Evolutionary conservation across 768 basidiomycete species (phyloP), one percentile per base, ranked within the genome.

Genomic region (Tulasnella sp.): DNA sequence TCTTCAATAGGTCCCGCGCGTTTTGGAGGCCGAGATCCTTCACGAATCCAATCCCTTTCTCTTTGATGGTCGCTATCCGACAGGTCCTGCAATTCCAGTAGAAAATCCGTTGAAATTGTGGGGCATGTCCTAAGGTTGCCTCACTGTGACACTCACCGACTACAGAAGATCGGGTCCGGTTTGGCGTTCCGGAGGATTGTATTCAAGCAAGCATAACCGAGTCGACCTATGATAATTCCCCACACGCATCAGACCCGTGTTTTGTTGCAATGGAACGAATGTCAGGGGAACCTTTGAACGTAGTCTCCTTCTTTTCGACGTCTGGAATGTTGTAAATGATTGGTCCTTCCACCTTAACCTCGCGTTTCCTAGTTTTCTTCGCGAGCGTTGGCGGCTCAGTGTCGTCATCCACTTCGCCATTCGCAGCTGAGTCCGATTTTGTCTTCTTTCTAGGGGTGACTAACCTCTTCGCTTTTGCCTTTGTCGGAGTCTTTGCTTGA

Each of bases 171-270:
- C 0, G 81, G 75, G 19, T 72, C 70, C 3, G 90, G 88, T 64
- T 84, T 88, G 61, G 73, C 76, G 29, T 75, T 81, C 45, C 92
- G 78, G 11, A 95, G 71, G 15, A 96, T 75, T 0, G 92, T 93
- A 66, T 93, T 93, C 51, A 93, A 69, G 67, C 90, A 93, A 2
- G 90, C 90, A 68, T 92, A 86, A 1, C 83, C 83, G 77, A 66
- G 51, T 5, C 63, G 64, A 32, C 51, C 44, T 44, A 21, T 23
- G 41, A 38, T 24, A 51, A 58, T 5, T 38, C 34, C 64, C 48
- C 67, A 63, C 11, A 66, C 66, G 68, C 50, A 68, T 76, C 80
- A 82, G 34, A 83, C 70, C 58, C 79, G 75, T 21, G 51, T 27
- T 7, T 10, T 56, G 21, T 24, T 42, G 38, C 19, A 61, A 48